phyloP scores from a whole-genome alignment of 1,139 yeast species.

The Spencermartinsiella ligniputridi region DNA sequence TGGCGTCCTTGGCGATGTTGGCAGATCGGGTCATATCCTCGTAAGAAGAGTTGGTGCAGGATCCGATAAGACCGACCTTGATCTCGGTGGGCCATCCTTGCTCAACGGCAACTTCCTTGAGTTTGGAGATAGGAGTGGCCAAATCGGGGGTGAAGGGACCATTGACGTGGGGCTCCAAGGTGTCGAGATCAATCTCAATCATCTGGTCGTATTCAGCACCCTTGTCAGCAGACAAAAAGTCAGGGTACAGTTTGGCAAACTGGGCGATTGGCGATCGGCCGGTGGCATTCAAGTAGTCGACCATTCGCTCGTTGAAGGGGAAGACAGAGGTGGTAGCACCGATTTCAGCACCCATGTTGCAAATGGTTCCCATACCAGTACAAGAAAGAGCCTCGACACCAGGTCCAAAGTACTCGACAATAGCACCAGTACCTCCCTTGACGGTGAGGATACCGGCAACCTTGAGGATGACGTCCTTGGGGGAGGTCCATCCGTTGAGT shows the following conservation, averaged over 20 bases:
- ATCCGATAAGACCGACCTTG: constrained; percentile 91
- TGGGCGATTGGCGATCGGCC: constrained; percentile 23
- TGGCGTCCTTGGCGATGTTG: constrained; percentile 81
- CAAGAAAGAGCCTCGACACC: constrained; percentile 84
- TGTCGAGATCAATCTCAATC: constrained; percentile 89
- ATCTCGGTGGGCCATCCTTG: constrained; percentile 91
- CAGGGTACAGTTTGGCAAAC: constrained; percentile 35
- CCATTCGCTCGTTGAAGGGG: constrained; percentile 91
- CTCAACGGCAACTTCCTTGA: constrained; percentile 82
- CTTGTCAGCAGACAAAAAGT: constrained; percentile 83
- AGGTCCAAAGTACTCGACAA: constrained; percentile 92
- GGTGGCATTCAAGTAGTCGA: constrained; percentile 74
- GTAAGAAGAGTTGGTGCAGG: constrained; percentile 96
- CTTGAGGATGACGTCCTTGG: constrained; percentile 90
- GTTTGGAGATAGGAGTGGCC: constrained; percentile 93
- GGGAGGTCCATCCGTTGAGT: constrained; percentile 88
- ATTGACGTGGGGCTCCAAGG: constrained; percentile 94
- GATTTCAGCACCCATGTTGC: constrained; percentile 99
- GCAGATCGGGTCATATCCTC: constrained; percentile 97
- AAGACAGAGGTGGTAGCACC: constrained; percentile 97
- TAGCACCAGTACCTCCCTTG: constrained; percentile 95
- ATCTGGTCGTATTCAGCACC: constrained; percentile 96
- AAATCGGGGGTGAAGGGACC: constrained; percentile 99
- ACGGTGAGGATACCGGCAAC: constrained; percentile 89
- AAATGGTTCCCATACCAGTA: constrained; percentile 99